A percentile compares a stretch with the other conserved stretches of the same genome.
phyloP scores from a whole-genome alignment of 805 yeast genomes.

The Jamesozyma piceae region DNA sequence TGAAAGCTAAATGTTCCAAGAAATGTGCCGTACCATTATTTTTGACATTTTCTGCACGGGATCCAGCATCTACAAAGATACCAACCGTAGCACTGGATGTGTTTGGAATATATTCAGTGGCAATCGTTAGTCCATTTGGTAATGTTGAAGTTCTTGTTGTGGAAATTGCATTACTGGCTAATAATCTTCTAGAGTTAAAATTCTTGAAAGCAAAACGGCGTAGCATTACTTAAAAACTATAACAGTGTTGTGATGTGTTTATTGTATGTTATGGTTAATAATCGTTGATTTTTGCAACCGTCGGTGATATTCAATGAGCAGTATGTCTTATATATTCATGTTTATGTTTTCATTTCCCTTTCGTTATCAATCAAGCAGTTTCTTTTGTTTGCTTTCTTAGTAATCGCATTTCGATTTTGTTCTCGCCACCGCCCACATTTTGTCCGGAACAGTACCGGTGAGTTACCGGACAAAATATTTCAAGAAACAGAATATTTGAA shows the following conservation, averaged over 20 bases:
- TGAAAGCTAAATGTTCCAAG: conserved; percentile 91
- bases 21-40: conserved; percentile 96
- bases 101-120: conserved; percentile 79
- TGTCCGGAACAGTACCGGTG: background rate
- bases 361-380: background rate
- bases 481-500: no score
- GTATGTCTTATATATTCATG: background rate
- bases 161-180: conserved; percentile 3
- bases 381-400: background rate
- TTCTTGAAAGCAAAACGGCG: conserved; percentile 2
- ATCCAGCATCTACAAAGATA: conserved; percentile 97
- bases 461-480: no score
- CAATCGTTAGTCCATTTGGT: conserved; percentile 90
- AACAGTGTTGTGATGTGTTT: no score
- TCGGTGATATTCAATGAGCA: no score
- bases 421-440: background rate
- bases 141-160: conserved; percentile 52
- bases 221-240: conserved; percentile 15
- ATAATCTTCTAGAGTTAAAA: background rate
- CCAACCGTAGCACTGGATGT: conserved; percentile 95
- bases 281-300: no score
- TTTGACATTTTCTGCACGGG: conserved; percentile 81
- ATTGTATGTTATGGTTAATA: no score
- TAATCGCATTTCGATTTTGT: background rate
- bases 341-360: background rate